Evolutionary conservation across 352 stramenopile genomes (phyloP).

Genomic region (Thalassiosira hispida): DNA sequence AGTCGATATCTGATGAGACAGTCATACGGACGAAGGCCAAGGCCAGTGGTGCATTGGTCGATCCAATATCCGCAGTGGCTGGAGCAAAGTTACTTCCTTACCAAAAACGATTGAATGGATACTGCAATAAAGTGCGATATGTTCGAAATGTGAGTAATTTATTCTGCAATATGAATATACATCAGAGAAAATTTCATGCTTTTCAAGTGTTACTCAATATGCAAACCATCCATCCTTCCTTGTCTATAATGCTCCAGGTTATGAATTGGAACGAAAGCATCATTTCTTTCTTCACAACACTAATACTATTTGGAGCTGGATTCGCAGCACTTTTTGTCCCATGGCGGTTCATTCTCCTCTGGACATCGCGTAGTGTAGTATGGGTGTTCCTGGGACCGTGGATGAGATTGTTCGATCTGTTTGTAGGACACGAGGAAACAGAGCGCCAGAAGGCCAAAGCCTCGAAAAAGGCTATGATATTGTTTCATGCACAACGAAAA

Average conservation of each 20-base stretch:
- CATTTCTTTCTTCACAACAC: constrained; percentile 67
- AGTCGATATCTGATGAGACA: constrained; percentile 56
- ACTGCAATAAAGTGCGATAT: constrained; percentile 54
- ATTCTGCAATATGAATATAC: constrained; percentile 10
- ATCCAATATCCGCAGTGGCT: constrained; percentile 24
- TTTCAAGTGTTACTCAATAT: neutral
- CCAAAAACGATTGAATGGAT: constrained; percentile 23
- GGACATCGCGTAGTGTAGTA: constrained; percentile 41
- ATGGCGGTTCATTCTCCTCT: constrained; percentile 72
- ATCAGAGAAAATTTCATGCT: neutral
- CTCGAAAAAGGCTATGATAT: constrained; percentile 25
- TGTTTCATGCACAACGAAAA: constrained; percentile 56
- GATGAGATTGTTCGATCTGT: constrained; percentile 71
- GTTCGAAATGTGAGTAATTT: constrained; percentile 25
- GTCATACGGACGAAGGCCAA: constrained; percentile 59
- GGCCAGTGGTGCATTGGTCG: constrained; percentile 21
- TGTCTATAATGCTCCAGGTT: neutral
- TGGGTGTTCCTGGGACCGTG: constrained; percentile 60
- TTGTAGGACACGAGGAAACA: constrained; percentile 50
- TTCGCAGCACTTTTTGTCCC: constrained; percentile 64
- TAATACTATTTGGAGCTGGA: constrained; percentile 54
- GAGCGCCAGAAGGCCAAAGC: constrained; percentile 48
- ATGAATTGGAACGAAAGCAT: constrained; percentile 72
- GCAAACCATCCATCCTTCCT: neutral
- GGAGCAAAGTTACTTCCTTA: constrained; percentile 33